phyloP scores from a whole-genome alignment of 768 basidiomycete species.

The Auricularia sp. region DNA sequence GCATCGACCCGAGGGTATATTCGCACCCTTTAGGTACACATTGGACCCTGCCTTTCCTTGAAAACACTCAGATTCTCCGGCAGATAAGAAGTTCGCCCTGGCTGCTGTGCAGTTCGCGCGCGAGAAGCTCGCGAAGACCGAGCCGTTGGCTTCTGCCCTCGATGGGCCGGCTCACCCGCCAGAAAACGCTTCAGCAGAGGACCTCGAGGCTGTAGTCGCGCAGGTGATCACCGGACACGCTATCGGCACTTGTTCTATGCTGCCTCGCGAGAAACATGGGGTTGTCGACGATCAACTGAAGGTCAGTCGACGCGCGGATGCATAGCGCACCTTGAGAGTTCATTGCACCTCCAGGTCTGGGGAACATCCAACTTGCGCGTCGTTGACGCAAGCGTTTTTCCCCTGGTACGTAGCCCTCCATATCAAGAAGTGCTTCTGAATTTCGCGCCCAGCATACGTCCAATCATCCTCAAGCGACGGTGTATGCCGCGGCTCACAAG shows the following conservation, averaged over 20 bases:
- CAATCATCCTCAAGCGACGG: slow-evolving; percentile 1
- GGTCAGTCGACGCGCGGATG: slow-evolving; percentile 14
- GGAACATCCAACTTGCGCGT: slow-evolving; percentile 51
- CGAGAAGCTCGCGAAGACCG: background rate
- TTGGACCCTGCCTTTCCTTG: background rate
- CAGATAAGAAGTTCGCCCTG: background rate
- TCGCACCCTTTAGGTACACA: background rate
- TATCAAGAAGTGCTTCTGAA: background rate
- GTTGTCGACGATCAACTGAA: slow-evolving; percentile 55
- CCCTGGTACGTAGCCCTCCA: slow-evolving; percentile 18
- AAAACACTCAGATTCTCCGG: background rate
- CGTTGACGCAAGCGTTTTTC: slow-evolving; percentile 45
- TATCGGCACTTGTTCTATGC: slow-evolving; percentile 50
- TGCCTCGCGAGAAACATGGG: slow-evolving; percentile 45
- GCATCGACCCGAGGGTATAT: background rate
- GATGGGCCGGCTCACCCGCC: background rate
- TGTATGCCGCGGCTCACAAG: background rate
- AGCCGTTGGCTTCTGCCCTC: background rate
- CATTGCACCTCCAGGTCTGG: slow-evolving; percentile 37
- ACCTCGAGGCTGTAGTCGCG: background rate
- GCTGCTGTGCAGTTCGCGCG: background rate
- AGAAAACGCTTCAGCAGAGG: background rate
- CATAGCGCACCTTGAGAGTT: background rate
- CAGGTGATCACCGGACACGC: slow-evolving; percentile 20
- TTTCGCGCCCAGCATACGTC: background rate